Evolutionary conservation across 2,329 filamentous ascomycete species (phyloP).

Genomic region (Capronia americana): DNA sequence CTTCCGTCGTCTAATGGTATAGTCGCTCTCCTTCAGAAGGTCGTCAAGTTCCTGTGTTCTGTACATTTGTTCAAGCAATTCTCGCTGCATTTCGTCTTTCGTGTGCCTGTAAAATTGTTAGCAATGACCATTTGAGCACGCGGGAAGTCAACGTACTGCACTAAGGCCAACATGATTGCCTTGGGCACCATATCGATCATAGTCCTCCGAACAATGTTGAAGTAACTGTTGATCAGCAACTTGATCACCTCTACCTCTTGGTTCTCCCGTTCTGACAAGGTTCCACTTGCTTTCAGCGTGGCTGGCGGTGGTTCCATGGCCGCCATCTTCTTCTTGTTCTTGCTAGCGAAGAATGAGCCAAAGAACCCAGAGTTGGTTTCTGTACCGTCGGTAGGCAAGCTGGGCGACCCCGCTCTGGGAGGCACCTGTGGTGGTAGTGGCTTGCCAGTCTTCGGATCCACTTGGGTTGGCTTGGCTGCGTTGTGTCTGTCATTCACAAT

Average conservation of each 20-base stretch:
- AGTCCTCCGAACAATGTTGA: constrained; percentile 95
- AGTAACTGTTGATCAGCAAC: constrained; percentile 94
- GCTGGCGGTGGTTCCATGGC: constrained; percentile 96
- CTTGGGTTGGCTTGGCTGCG: constrained; percentile 82
- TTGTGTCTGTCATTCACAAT: constrained; percentile 94
- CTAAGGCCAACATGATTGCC: constrained; percentile 96
- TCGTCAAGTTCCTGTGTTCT: constrained; percentile 88
- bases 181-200: constrained; percentile 99
- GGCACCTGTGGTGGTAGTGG: constrained; percentile 74
- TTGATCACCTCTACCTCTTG: constrained; percentile 99
- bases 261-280: constrained; percentile 88
- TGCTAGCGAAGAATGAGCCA: constrained; percentile 96
- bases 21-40: constrained; percentile 96
- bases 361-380: constrained; percentile 82
- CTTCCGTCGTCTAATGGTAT: constrained; percentile 91
- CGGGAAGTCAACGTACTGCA: constrained; percentile 72
- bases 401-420: constrained; percentile 76
- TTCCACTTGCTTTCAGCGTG: constrained; percentile 91
- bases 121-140: constrained; percentile 3
- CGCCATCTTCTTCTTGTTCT: constrained; percentile 99
- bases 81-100: constrained; percentile 98
- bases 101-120: constrained; percentile 68
- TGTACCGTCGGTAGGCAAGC: constrained; percentile 63
- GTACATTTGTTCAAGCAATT: constrained; percentile 98
- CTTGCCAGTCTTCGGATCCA: constrained; percentile 98